Percentiles rank a stretch among this genome's conserved stretches.
Evolutionary conservation across 208 protist species (phyloP).

Genomic region (Giardia muris): DNA sequence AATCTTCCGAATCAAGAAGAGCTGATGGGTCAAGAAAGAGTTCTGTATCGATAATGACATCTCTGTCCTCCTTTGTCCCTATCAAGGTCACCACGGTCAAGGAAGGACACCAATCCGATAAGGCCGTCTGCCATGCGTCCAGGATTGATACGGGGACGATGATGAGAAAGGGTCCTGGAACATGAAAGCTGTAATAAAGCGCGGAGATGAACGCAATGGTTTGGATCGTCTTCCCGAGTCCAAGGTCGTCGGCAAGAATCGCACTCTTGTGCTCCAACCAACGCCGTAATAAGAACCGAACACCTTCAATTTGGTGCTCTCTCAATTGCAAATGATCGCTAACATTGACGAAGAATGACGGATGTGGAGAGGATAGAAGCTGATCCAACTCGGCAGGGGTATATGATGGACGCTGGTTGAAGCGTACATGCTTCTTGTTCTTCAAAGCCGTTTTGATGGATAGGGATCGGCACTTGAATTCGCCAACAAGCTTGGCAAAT

Average conservation of each 20-base stretch:
- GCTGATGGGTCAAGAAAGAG: neutral
- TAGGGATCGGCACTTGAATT: neutral
- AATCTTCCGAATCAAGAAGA: neutral
- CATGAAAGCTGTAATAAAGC: neutral
- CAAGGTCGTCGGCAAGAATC: slow-evolving; percentile 43
- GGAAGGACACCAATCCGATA: slow-evolving; percentile 31
- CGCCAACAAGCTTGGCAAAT: neutral
- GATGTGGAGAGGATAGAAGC: neutral
- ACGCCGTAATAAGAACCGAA: slow-evolving; percentile 9
- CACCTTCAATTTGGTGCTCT: slow-evolving; percentile 36
- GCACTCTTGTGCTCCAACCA: neutral
- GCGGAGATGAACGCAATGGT: slow-evolving; percentile 30
- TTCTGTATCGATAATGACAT: slow-evolving; percentile 19
- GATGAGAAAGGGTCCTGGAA: slow-evolving; percentile 41
- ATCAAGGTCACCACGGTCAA: slow-evolving; percentile 25
- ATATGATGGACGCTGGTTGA: neutral
- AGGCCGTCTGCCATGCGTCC: slow-evolving; percentile 36
- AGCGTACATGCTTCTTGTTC: neutral
- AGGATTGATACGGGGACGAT: slow-evolving; percentile 40
- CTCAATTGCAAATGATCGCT: neutral
- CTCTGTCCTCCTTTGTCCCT: slow-evolving; percentile 31
- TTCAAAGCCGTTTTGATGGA: neutral
- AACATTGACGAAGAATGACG: neutral
- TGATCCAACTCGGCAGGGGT: neutral
- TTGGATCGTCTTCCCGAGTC: slow-evolving; percentile 45